A percentile compares a stretch with the other conserved stretches of the same genome.
phyloP scores from a whole-genome alignment of 768 basidiomycete genomes.

The Auriculariales sp. region DNA sequence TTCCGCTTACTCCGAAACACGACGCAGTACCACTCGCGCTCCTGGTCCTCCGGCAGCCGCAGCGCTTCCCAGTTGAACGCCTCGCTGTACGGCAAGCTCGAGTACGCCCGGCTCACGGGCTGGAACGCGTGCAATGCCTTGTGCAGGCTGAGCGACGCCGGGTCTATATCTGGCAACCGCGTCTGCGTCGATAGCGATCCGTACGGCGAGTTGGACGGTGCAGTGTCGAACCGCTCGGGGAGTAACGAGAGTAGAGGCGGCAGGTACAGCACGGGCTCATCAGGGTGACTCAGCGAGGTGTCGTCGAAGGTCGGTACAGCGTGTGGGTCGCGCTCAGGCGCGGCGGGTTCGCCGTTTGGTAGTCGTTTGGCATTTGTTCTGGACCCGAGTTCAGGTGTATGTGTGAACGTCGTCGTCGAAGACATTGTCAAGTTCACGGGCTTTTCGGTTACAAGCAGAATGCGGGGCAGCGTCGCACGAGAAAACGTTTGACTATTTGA shows the following conservation, averaged over 20 bases:
- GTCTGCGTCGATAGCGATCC: slow-evolving; percentile 50
- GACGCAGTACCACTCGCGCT: slow-evolving; percentile 86
- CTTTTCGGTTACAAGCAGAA: no score
- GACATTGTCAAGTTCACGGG: no score
- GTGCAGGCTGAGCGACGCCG: slow-evolving; percentile 71
- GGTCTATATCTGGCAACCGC: slow-evolving; percentile 73
- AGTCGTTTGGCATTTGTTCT: no score
- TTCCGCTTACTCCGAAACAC: slow-evolving; percentile 74
- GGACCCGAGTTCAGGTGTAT: no score
- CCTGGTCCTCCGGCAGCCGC: slow-evolving; percentile 48
- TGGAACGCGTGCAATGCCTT: slow-evolving; percentile 68
- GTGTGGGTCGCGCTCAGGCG: slow-evolving; percentile 37
- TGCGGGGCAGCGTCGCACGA: no score
- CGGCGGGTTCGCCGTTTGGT: no score
- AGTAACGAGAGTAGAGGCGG: slow-evolving; percentile 75
- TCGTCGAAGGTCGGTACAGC: slow-evolving; percentile 34
- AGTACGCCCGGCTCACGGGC: slow-evolving; percentile 46
- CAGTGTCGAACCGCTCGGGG: slow-evolving; percentile 32
- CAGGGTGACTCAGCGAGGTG: slow-evolving; percentile 18
- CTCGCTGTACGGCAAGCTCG: slow-evolving; percentile 42
- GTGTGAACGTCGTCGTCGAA: no score
- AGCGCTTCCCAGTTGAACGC: slow-evolving; percentile 86
- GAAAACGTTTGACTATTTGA: no score
- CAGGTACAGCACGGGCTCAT: slow-evolving; percentile 54
- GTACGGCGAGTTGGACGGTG: slow-evolving; percentile 12